A percentile compares a stretch with the other conserved stretches of the same genome.
Evolutionary conservation across 345 rosid genomes (phyloP).

Genomic region (Pseudoturritis turrita): DNA sequence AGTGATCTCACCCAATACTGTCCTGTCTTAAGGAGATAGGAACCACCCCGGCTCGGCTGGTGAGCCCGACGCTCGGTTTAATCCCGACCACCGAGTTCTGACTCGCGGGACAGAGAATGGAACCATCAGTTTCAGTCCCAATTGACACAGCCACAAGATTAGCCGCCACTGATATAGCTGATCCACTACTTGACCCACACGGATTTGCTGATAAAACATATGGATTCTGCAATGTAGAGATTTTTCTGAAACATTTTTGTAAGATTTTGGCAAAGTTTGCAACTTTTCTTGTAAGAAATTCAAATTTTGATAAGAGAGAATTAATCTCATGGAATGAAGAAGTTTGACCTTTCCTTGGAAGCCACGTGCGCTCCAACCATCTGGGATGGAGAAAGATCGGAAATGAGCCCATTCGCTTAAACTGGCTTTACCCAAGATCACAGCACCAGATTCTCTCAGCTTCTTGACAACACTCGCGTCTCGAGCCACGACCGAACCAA

Average conservation of each 20-base stretch:
- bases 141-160: constrained; percentile 55
- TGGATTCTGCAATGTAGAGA: constrained; percentile 50
- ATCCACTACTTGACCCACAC: constrained; percentile 69
- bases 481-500: constrained; percentile 54
- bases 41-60: constrained; percentile 65
- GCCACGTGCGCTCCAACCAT: constrained; percentile 54
- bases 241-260: not conserved
- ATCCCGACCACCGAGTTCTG: constrained; percentile 60
- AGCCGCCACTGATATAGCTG: constrained; percentile 72
- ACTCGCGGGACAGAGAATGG: constrained; percentile 56
- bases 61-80: constrained; percentile 71
- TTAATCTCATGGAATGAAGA: not conserved
- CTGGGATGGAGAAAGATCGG: constrained; percentile 22
- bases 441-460: constrained; percentile 55
- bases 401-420: constrained; percentile 61
- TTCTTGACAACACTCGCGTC: constrained; percentile 61
- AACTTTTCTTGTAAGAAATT: not conserved
- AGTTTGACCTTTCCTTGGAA: constrained; percentile 59
- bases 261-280: not conserved
- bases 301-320: not conserved
- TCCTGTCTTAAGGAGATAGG: constrained; percentile 63
- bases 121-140: constrained; percentile 77
- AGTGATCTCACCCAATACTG: constrained; percentile 44
- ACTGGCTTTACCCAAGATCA: constrained; percentile 76
- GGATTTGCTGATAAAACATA: constrained; percentile 54